Evolutionary conservation across 2,329 filamentous ascomycete species (phyloP).

Genomic region (Aspergillus spinulosporus): DNA sequence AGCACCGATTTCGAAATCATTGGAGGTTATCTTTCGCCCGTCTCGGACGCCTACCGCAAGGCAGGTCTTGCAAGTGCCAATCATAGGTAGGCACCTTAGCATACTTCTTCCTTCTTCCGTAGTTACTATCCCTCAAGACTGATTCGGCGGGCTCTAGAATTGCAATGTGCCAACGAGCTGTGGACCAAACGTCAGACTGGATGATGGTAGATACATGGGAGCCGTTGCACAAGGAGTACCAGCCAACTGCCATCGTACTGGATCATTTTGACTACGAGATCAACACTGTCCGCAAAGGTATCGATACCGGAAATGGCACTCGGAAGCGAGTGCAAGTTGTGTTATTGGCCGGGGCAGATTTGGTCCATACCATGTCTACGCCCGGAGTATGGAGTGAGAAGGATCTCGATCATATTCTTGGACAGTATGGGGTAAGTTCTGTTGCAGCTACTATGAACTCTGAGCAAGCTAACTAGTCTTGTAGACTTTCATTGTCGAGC

Average conservation of each 20-base stretch:
- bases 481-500: conserved; percentile 77
- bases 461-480: conserved; percentile 2
- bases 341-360: conserved; percentile 75
- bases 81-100: conserved; percentile 55
- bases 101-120: background rate
- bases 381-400: conserved; percentile 75
- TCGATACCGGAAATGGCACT: conserved; percentile 65
- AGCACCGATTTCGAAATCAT: conserved; percentile 79
- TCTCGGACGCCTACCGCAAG: conserved; percentile 76
- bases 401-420: conserved; percentile 85
- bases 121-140: background rate
- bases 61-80: conserved; percentile 71
- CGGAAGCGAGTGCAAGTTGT: conserved; percentile 72
- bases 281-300: conserved; percentile 73
- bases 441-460: background rate
- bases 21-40: conserved; percentile 81
- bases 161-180: conserved; percentile 83
- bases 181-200: conserved; percentile 70
- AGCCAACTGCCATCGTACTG: conserved; percentile 83
- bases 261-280: conserved; percentile 92
- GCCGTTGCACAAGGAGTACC: conserved; percentile 79
- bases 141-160: conserved; percentile 49
- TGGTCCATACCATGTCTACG: conserved; percentile 72
- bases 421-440: conserved; percentile 65
- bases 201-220: conserved; percentile 89